Percentiles rank a stretch among this genome's conserved stretches.
Conservation (phyloP, 495 filamentous ascomycete genomes). For the Penicillium roqueforti region DNA sequence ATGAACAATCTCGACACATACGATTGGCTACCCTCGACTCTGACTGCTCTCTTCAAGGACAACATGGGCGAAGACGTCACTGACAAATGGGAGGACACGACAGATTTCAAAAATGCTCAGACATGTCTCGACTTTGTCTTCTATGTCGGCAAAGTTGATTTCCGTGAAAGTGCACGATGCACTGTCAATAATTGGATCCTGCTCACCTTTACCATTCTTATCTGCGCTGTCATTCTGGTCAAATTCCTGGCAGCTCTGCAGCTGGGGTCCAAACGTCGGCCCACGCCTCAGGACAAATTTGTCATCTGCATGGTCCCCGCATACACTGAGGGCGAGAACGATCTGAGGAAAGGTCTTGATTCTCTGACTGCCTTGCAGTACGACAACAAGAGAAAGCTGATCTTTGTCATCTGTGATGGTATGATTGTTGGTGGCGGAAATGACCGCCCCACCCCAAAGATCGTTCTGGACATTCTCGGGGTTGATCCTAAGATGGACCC, state of each 20-base stretch:
- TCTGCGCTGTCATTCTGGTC: constrained; percentile 72
- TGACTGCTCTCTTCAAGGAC: constrained; percentile 63
- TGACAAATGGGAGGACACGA: constrained; percentile 52
- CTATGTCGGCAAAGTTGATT: constrained; percentile 78
- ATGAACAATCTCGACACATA: constrained; percentile 51
- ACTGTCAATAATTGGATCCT: constrained; percentile 91
- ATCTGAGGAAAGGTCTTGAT: constrained; percentile 84
- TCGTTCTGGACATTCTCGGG: constrained; percentile 93
- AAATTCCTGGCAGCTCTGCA: constrained; percentile 96
- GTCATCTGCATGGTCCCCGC: constrained; percentile 98
- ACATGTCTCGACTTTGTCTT: constrained; percentile 82
- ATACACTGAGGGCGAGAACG: constrained; percentile 97
- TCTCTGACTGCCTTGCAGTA: constrained; percentile 92
- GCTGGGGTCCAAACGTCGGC: constrained; percentile 86
- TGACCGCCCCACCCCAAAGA: constrained; percentile 94
- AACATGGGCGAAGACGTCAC: constrained; percentile 79
- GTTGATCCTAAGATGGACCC: constrained; percentile 97
- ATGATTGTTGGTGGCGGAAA: constrained; percentile 97
- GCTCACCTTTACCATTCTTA: constrained; percentile 74
- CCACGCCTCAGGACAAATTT: constrained; percentile 92
- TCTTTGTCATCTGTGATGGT: constrained; percentile 92
- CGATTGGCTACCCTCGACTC: constrained; percentile 60
- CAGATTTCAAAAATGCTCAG: constrained; percentile 51
- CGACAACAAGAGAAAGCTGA: constrained; percentile 96
- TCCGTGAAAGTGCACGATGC: constrained; percentile 70